A percentile compares a stretch with the other conserved stretches of the same genome.
phyloP scores from a whole-genome alignment of 164 flowering plant genomes.

The Vitis riparia region DNA sequence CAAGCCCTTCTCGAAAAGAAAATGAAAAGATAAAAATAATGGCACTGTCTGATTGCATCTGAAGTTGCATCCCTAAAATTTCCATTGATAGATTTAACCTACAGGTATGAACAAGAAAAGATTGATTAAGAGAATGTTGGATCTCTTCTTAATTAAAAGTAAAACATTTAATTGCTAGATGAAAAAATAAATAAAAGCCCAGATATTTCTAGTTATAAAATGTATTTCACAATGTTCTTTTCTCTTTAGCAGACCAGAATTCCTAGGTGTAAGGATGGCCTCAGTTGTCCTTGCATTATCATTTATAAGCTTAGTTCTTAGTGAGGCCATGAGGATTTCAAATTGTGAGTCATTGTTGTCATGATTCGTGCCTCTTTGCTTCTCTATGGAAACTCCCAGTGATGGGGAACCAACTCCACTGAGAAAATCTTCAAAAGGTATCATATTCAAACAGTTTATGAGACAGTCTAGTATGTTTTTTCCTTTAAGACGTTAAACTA shows the following conservation, averaged over 20 bases:
- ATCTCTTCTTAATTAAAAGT: too few relatives aligned
- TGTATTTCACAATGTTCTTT: too few relatives aligned
- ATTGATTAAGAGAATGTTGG: too few relatives aligned
- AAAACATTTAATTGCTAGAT: too few relatives aligned
- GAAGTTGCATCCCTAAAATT: too few relatives aligned
- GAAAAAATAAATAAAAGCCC: too few relatives aligned
- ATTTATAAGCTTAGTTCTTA: slow-evolving; percentile 11
- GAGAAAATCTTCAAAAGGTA: slow-evolving; percentile 56
- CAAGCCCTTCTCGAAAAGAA: slow-evolving; percentile 45
- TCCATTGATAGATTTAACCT: too few relatives aligned
- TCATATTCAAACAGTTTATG: slow-evolving; percentile 20
- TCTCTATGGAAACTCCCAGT: slow-evolving; percentile 41
- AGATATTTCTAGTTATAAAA: too few relatives aligned
- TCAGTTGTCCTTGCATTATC: slow-evolving; percentile 19
- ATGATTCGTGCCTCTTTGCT: slow-evolving; percentile 27
- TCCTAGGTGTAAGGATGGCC: slow-evolving; percentile 45
- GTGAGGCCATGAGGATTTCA: neutral
- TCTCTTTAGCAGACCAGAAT: slow-evolving; percentile 43
- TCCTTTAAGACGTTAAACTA: neutral
- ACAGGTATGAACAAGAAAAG: too few relatives aligned
- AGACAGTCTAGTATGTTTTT: neutral
- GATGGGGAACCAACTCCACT: slow-evolving; percentile 46
- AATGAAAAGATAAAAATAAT: neutral
- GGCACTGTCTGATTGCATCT: neutral
- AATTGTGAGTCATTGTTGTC: neutral